Base-by-base conservation (phyloP, 441 rosid genomes). In the Erysimum cheiri region DNA sequence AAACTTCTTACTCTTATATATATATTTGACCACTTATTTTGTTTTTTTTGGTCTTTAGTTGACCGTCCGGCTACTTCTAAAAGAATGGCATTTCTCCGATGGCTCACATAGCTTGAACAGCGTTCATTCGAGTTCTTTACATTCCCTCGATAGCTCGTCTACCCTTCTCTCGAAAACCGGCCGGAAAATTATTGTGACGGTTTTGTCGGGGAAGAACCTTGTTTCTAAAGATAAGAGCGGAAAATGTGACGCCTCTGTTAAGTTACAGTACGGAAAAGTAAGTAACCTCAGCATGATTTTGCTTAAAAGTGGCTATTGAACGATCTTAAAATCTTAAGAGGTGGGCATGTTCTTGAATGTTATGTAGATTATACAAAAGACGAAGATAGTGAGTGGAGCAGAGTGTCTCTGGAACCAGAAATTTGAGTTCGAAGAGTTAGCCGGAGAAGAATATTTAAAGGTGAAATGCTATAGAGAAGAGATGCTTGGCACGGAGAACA, bases 81-180 rank as follows among this genome's bases (percentile, higher is more conserved):
- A 95, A 80, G 99, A 92, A 74, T 95, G 99, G 98, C 98, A 89
- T 77, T 95, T 87, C 81, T 86, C 98, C 26, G 98, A 89, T 39
- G 94, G 99, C 49, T 87, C 98, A 22, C 87, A 86, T 80, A 88
- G 85, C 80, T 78, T 79, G 75, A 85, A 79, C 80, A 80, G 83
- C 64, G 66, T 58, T 39, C 69, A 28, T 10, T 37, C 78, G 54
- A 80, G 81, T 78, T 81, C 93, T 53, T 78, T 63, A 65, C 80
- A 78, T 44, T 84, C 89, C 6, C 77, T 83, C 5, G 74, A 73
- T 53, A 88, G 87, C 48, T 88, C 87, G 5, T 76, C 96, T 66
- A 85, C 73, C 71, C 73, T 78, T 57, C 84, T 78, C 29, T 74
- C 89, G 3, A 83, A 82, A 75, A 87, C 97, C 5, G 97, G 97